Evolutionary conservation across 2,329 filamentous ascomycete genomes (phyloP), one percentile per base, ranked within the genome.

Genomic region (Sporothrix euskadiensis): DNA sequence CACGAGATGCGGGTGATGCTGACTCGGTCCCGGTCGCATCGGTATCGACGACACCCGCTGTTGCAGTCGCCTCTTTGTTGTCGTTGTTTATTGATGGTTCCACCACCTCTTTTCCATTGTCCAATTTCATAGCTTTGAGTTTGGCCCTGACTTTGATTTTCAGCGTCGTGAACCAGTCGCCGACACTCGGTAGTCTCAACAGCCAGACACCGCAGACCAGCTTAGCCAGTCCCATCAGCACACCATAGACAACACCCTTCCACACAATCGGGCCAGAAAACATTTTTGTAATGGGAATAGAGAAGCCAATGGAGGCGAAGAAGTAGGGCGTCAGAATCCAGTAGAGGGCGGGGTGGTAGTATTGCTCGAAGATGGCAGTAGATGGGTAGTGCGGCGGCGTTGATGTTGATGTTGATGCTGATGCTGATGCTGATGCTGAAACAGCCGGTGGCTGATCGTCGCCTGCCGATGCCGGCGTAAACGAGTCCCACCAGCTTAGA

Each of bases 291-390:
- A 95, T 90, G 0, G 92, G 92, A 1, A 96, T 92, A 0, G 92
- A 90, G 78, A 95, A 94, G 0, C 92, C 92, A 49, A 95, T 91
- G 0, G 87, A 88, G 0, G 87, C 91, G 78, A 94, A 94, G 81
- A 94, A 94, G 73, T 93, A 86, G 0, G 92, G 91, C 69, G 88
- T 88, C 0, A 94, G 79, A 0, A 94, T 83, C 9, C 83, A 83
- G 2, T 87, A 76, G 0, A 85, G 79, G 0, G 80, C 77, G 1
- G 80, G 77, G 1, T 76, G 75, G 73, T 84, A 85, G 77, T 84
- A 86, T 3, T 78, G 75, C 7, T 83, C 79, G 73, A 83, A 86
- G 0, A 82, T 76, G 4, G 76, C 76, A 2, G 73, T 39, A 1
- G 74, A 75, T 0, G 75, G 49, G 26, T 69, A 71, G 44, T 22